Evolutionary conservation across 2,329 filamentous ascomycete species (phyloP).

Genomic region (Thielaviopsis cerberus): DNA sequence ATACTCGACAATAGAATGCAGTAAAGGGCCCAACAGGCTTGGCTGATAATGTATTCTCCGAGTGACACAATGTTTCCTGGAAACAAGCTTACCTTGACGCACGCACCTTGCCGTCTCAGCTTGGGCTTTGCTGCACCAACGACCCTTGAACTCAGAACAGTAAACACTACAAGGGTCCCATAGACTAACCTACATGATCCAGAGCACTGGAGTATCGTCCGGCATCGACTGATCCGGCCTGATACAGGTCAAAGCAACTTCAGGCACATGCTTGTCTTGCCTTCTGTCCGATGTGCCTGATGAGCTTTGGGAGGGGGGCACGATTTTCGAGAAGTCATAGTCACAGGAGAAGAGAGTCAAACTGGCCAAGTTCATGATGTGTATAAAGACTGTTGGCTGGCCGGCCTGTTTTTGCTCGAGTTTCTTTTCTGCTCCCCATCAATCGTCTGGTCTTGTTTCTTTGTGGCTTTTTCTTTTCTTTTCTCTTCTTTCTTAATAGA

Average conservation of each 20-base stretch:
- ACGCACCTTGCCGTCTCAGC: no score
- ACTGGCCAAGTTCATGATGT: not conserved
- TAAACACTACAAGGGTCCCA: not conserved
- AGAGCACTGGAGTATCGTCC: no score
- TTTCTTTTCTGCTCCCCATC: not conserved
- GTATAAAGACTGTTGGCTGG: not conserved
- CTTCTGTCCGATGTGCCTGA: not conserved
- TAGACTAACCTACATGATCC: not conserved
- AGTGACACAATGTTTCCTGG: no score
- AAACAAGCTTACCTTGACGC: no score
- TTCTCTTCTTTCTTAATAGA: conserved; percentile 13
- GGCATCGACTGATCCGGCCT: not conserved
- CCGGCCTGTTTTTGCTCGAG: not conserved
- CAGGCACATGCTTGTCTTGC: not conserved
- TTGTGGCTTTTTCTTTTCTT: conserved; percentile 14
- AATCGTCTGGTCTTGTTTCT: not conserved
- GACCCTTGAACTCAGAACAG: not conserved
- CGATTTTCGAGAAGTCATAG: not conserved
- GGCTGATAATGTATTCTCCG: not conserved
- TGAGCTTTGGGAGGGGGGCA: not conserved
- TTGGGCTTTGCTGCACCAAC: no score
- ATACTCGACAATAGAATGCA: not conserved
- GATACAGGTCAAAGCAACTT: not conserved
- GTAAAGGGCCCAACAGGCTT: not conserved
- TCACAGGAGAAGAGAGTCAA: not conserved